Conservation (phyloP, 2,329 filamentous ascomycete species). For the Fusarium sp. region DNA sequence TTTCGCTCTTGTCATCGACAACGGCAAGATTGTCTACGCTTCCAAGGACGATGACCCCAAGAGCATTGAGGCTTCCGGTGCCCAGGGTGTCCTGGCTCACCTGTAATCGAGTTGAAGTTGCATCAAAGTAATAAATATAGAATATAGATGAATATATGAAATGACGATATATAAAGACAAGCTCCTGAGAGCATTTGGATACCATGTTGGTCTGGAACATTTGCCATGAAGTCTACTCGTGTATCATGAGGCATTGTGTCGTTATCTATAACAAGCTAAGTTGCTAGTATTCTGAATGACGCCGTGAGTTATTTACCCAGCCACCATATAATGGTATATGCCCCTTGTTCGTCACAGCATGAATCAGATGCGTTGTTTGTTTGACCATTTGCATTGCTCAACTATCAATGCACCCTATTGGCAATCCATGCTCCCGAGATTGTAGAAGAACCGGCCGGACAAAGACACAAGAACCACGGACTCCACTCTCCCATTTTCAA, state of each 20-base stretch:
- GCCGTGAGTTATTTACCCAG: constrained; percentile 30
- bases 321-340: constrained; percentile 19
- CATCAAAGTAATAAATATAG: constrained; percentile 10
- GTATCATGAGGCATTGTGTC: constrained; percentile 20
- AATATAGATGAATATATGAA: constrained; percentile 33
- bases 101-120: constrained; percentile 54
- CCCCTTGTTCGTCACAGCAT: constrained; percentile 36
- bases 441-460: constrained; percentile 58
- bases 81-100: constrained; percentile 66
- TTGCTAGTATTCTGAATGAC: constrained; percentile 21
- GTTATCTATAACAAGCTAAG: constrained; percentile 18
- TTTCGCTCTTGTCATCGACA: constrained; percentile 84
- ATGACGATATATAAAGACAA: constrained; percentile 37
- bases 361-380: constrained; percentile 35
- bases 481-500: constrained; percentile 52
- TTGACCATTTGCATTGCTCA: constrained; percentile 55
- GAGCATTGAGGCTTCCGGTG: constrained; percentile 63
- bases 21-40: constrained; percentile 86
- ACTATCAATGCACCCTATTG: constrained; percentile 59
- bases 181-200: constrained; percentile 23
- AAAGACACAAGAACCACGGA: constrained; percentile 60
- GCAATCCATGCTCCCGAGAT: constrained; percentile 58
- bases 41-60: constrained; percentile 72
- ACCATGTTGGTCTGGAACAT: background rate
- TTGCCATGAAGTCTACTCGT: constrained; percentile 16